Evolutionary conservation across 1,284 basidiomycete species (phyloP).

Genomic region (Chondrostereum purpureum): DNA sequence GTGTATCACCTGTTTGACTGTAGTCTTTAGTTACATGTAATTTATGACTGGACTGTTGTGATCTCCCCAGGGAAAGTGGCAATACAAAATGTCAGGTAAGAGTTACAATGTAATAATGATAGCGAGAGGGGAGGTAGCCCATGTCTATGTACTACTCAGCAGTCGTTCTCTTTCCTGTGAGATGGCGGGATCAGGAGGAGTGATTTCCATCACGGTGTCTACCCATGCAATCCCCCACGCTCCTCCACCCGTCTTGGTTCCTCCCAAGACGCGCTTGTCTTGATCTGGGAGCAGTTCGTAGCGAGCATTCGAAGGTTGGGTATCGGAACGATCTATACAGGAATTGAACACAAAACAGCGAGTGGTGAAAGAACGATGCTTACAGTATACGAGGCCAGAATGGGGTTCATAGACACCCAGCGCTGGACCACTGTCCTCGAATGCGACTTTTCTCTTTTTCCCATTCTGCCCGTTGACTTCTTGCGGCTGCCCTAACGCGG

Average conservation of each 20-base stretch:
- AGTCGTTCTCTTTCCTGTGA: slow-evolving; percentile 1
- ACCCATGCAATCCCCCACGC: slow-evolving; percentile 77
- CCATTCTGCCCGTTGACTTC: slow-evolving; percentile 19
- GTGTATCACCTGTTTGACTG: too few relatives aligned
- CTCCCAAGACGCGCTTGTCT: slow-evolving; percentile 44
- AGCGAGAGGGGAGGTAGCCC: too few relatives aligned
- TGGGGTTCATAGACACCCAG: slow-evolving; percentile 72
- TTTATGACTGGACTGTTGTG: too few relatives aligned
- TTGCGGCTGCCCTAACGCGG: slow-evolving; percentile 33
- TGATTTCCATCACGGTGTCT: slow-evolving; percentile 62
- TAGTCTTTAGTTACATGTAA: too few relatives aligned
- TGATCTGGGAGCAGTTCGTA: slow-evolving; percentile 51
- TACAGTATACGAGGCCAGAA: slow-evolving; percentile 60
- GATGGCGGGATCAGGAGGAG: not conserved
- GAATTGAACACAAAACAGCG: not conserved
- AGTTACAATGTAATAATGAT: too few relatives aligned
- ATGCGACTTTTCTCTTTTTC: slow-evolving; percentile 19
- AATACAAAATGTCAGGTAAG: too few relatives aligned
- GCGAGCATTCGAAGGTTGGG: slow-evolving; percentile 58
- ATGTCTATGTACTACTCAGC: not conserved
- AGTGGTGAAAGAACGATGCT: slow-evolving; percentile 22
- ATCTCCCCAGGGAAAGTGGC: too few relatives aligned
- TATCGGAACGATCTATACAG: slow-evolving; percentile 58
- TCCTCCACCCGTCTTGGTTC: slow-evolving; percentile 64
- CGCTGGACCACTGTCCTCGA: slow-evolving; percentile 31